Evolutionary conservation across 1,284 basidiomycete species (phyloP).

Genomic region (Taiwanofungus camphoratus): DNA sequence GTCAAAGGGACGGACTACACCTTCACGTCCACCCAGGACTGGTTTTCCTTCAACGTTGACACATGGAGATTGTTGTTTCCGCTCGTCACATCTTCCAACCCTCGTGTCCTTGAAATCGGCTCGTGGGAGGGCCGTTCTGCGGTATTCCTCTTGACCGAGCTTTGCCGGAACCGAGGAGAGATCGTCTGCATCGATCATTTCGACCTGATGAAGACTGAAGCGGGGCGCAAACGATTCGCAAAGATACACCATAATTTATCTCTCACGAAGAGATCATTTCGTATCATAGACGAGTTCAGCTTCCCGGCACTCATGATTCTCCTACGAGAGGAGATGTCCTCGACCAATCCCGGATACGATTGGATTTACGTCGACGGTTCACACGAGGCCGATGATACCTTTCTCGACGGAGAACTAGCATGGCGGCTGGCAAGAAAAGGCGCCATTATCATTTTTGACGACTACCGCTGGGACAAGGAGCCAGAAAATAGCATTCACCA

Average conservation of each 20-base stretch:
- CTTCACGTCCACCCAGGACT: slow-evolving; percentile 52
- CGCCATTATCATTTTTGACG: slow-evolving; percentile 52
- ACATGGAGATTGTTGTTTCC: slow-evolving; percentile 38
- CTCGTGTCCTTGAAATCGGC: slow-evolving; percentile 53
- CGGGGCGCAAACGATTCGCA: slow-evolving; percentile 40
- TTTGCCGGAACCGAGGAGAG: slow-evolving; percentile 39
- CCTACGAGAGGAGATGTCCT: slow-evolving; percentile 39
- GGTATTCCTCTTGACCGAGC: slow-evolving; percentile 43
- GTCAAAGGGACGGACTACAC: slow-evolving; percentile 11
- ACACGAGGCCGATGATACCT: slow-evolving; percentile 52
- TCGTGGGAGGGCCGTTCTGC: slow-evolving; percentile 61
- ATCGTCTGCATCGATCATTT: slow-evolving; percentile 56
- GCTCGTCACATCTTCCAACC: slow-evolving; percentile 29
- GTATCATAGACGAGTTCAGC: slow-evolving; percentile 49
- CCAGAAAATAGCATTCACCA: slow-evolving; percentile 45
- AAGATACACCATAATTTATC: slow-evolving; percentile 43
- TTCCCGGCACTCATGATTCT: slow-evolving; percentile 44
- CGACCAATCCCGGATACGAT: slow-evolving; percentile 40
- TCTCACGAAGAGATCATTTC: slow-evolving; percentile 36
- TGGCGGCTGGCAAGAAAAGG: slow-evolving; percentile 49
- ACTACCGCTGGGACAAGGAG: slow-evolving; percentile 49
- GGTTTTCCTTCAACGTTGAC: slow-evolving; percentile 43
- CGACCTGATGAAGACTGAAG: slow-evolving; percentile 45
- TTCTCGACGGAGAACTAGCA: slow-evolving; percentile 52
- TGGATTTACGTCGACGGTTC: slow-evolving; percentile 59